Percentiles rank a stretch among this genome's conserved stretches.
phyloP scores from a whole-genome alignment of 2,329 filamentous ascomycete genomes.

The Clonostachys byssicola region DNA sequence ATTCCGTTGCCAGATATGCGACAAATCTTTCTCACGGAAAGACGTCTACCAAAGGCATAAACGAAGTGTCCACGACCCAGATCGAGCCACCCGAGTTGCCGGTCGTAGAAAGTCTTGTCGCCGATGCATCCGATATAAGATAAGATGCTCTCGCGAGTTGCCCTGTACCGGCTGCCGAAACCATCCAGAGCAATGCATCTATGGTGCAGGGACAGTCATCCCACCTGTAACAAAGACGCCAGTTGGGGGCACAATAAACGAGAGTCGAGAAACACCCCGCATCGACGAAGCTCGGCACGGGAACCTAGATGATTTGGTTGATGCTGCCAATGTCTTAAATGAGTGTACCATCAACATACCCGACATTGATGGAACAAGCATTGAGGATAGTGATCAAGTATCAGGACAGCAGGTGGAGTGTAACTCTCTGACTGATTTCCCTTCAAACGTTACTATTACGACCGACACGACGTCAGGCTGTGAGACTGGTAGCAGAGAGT shows the following conservation, averaged over 20 bases:
- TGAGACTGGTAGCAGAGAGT: background rate
- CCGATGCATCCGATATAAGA: conserved; percentile 17
- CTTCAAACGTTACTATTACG: background rate
- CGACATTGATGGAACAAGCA: too few species aligned
- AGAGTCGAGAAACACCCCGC: too few species aligned
- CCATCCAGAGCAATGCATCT: conserved; percentile 1
- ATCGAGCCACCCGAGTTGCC: conserved; percentile 3
- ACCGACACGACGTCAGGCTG: background rate
- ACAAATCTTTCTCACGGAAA: conserved; percentile 9
- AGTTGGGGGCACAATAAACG: too few species aligned
- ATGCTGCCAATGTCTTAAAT: background rate
- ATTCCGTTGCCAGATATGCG: background rate
- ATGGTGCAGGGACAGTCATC: conserved; percentile 2
- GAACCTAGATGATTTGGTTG: background rate
- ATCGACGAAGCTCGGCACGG: background rate
- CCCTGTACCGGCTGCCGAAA: conserved; percentile 13
- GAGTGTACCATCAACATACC: background rate
- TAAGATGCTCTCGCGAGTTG: conserved; percentile 13
- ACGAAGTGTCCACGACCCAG: conserved; percentile 13
- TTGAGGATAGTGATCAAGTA: background rate
- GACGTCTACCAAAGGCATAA: conserved; percentile 20
- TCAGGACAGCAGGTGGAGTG: background rate
- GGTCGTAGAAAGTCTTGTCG: conserved; percentile 16
- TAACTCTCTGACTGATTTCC: background rate
- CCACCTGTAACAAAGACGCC: too few species aligned